A percentile compares a stretch with the other conserved stretches of the same genome.
Conservation (phyloP, 1,284 basidiomycete species). For the Ustilago crameri region DNA sequence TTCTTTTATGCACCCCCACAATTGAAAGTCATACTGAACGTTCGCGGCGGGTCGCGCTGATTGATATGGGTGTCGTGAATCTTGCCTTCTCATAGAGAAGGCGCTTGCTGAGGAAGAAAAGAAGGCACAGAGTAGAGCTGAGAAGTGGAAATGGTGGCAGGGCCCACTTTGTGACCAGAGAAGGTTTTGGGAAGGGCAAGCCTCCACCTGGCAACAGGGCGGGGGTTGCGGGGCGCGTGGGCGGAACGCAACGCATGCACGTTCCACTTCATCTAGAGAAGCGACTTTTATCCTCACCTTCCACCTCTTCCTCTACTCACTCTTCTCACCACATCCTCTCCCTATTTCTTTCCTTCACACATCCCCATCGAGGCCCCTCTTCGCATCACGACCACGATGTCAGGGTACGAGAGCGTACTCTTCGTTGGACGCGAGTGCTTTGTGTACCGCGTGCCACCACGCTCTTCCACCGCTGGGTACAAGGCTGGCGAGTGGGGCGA, state of each 20-base stretch:
- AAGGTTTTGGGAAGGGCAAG: too few species aligned
- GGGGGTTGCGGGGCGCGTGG: too few species aligned
- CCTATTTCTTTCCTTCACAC: background rate
- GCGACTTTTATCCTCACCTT: too few species aligned
- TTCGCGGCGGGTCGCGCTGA: too few species aligned
- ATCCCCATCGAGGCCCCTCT: background rate
- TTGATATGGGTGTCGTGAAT: too few species aligned
- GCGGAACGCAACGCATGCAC: constrained; percentile 5
- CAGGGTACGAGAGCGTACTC: constrained; percentile 78
- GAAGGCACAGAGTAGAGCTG: background rate
- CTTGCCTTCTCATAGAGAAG: too few species aligned
- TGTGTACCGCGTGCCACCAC: constrained; percentile 74
- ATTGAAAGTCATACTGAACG: too few species aligned
- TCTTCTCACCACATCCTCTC: too few species aligned
- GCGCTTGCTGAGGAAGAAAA: background rate
- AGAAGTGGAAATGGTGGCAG: too few species aligned
- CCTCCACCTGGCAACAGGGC: background rate
- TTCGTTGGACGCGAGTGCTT: constrained; percentile 86
- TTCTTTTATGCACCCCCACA: background rate
- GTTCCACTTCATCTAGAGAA: constrained; percentile 7
- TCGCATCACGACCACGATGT: too few species aligned
- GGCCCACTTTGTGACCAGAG: too few species aligned
- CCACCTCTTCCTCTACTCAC: too few species aligned
- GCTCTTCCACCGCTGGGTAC: constrained; percentile 75
- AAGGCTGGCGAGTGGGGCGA: constrained; percentile 74